Conservation (phyloP, 108 stramenopile species). For the Craspedostauros australis region DNA sequence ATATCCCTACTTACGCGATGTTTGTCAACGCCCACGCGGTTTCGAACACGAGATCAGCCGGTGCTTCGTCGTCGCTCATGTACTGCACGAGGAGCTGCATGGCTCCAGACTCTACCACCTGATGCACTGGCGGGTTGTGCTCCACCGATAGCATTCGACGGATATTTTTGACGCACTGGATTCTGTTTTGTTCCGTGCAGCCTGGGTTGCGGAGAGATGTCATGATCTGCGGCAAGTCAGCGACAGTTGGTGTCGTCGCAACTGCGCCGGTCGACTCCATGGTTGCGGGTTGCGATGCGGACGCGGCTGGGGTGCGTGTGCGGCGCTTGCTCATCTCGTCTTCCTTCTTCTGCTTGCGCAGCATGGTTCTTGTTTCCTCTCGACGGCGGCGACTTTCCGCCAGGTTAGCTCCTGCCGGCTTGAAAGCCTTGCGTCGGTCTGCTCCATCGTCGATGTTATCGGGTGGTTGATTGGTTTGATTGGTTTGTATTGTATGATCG, state of each 20-base stretch:
- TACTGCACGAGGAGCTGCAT: slow-evolving; percentile 67
- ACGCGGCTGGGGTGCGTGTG: slow-evolving; percentile 6
- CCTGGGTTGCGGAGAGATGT: slow-evolving; percentile 9
- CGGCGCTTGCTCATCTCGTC: slow-evolving; percentile 63
- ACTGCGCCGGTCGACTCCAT: too few relatives aligned
- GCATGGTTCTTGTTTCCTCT: slow-evolving; percentile 58
- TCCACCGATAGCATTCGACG: slow-evolving; percentile 83
- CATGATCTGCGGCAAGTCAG: slow-evolving; percentile 44
- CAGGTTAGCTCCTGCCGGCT: too few relatives aligned
- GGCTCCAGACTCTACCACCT: slow-evolving; percentile 62
- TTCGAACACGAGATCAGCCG: slow-evolving; percentile 77
- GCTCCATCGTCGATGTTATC: too few relatives aligned
- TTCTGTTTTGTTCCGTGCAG: slow-evolving; percentile 24
- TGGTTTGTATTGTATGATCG: too few relatives aligned
- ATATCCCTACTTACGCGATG: too few relatives aligned
- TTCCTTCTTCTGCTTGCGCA: slow-evolving; percentile 77
- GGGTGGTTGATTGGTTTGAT: too few relatives aligned
- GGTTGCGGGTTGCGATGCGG: background rate
- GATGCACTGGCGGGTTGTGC: slow-evolving; percentile 76
- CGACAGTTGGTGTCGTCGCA: too few relatives aligned
- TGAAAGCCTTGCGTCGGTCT: too few relatives aligned
- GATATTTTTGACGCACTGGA: slow-evolving; percentile 51
- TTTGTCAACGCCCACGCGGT: slow-evolving; percentile 95
- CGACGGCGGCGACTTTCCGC: slow-evolving; percentile 64
- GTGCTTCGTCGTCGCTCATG: slow-evolving; percentile 38